Evolutionary conservation across 2,329 filamentous ascomycete genomes (phyloP), one percentile per base, ranked within the genome.

Genomic region (Grosmannia serpens): DNA sequence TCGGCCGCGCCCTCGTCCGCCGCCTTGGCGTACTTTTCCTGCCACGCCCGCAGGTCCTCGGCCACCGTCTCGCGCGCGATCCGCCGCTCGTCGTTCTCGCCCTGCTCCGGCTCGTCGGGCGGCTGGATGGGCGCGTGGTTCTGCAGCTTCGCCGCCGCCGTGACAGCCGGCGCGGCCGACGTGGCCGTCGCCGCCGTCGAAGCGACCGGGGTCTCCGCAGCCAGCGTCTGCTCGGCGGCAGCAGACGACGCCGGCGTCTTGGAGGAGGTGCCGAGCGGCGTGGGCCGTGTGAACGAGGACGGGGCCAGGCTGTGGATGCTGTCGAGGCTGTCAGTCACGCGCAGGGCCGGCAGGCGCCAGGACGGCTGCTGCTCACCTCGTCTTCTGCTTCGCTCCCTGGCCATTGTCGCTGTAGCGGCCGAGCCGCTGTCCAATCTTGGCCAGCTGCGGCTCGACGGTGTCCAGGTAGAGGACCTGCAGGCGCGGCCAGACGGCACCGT

Each of bases 381-480:
- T 38, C 55, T 27, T 57, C 17, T 41, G 47, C 31, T 29, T 26
- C 1, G 61, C 55, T 38, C 20, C 53, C 9, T 38, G 22, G 35
- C 66, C 63, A 59, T 71, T 75, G 24, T 81, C 79, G 63, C 78
- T 85, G 71, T 91, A 89, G 53, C 87, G 79, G 47, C 91, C 91
- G 13, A 99, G 80, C 52, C 91, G 85, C 74, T 96, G 88, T 15
- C 89, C 89, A 66, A 99, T 97, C 66, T 91, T 89, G 59, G 92
- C 82, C 17, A 99, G 79, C 71, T 99, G 95, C 17, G 95, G 95
- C 73, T 97, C 91, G 4, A 99, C 91, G 65, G 95, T 96, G 67
- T 96, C 86, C 13, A 86, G 82, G 67, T 97, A 97, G 6, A 96
- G 74, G 17, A 88, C 79, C 29, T 87, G 84, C 13, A 96, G 62